Base-by-base conservation (phyloP, 495 filamentous ascomycete genomes). In the Paragyromitra xinjiangensis region DNA sequence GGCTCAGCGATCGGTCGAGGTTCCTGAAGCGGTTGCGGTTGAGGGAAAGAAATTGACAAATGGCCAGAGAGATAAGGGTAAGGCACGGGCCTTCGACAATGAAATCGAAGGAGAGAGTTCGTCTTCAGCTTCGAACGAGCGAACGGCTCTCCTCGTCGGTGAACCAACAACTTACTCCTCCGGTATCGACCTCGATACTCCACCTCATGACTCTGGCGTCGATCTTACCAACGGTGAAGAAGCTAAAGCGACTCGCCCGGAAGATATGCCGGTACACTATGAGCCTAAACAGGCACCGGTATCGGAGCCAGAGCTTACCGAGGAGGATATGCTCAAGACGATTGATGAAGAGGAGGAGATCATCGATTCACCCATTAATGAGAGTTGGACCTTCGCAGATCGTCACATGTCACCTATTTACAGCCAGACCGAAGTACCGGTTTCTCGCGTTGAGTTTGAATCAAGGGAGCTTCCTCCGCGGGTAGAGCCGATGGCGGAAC, bases 11-110 rank as follows among this genome's bases (percentile, higher is more conserved):
- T 59, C 40, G 11, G 50, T 71, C 4, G 58, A 40, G 29, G 75
- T 59, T 19, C 58, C 64, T 11, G 77, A 78, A 59, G 66, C 22
- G 37, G 63, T 79, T 55, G 45, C 61, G 19, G 58, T 65, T 45
- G 59, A 64, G n/a, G 77, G 65, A 3, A 64, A 77, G 26, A 65
- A 59, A 58, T 64, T 77, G 74, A 75, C 66, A 64, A 61, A 67
- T 24, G 59, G 65, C 50, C 74, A 77, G 74, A 73, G 59, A 63
- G 61, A 78, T 37, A 79, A 79, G 34, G 77, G 77, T 39, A 79
- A 79, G 75, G 44, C 59, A 61, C 74, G 77, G 29, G 77, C 77
- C 9, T 71, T 78, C 50, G 58, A 78, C 0, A 56, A 44, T 16
- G 76, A 64, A n/a, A 50, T 39, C 11, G 74, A 72, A 51, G 77